Base-by-base conservation (phyloP, 257 asterid genomes). In the Fraxinus americana region DNA sequence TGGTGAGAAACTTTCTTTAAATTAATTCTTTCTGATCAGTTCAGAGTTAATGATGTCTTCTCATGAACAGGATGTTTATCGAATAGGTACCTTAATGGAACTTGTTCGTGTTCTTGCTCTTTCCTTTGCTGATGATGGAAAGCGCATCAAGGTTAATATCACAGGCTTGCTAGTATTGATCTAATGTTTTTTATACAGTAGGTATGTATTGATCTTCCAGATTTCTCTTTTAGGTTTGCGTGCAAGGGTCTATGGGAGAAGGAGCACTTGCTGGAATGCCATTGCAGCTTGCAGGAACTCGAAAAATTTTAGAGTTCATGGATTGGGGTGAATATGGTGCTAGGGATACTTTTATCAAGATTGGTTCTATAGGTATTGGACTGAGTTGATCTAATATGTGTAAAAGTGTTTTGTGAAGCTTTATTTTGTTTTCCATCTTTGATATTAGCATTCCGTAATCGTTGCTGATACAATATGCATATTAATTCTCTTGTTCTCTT, bases 181-280 rank as follows among this genome's bases (percentile, higher is more conserved):
- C 35, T 77, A 21, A 35, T 34, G 38, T 50, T 70, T 67, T 19
- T 35, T 8, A 38, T 38, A 12, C 36, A 21, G 75, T 23, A 78
- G 66, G 73, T 69, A 45, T 79, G 75, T 69, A 70, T 73, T 72
- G 19, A 78, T 74, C 45, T 77, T 78, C 50, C 66, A 34, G 71
- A 52, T 43, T 70, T 75, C 75, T 76, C 72, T 79, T 77, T 48
- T 79, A 94, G 98, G 97, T 94, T 66, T 94, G 99, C 43, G 97
- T 94, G 80, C 99, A 94, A 92, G 99, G 99, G 29, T 92, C 98
- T 36, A 92, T 93, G 97, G 98, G 99, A 39, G 92, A 92, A 81
- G 99, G 99, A 77, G 90, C 97, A 50, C 88, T 91, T 74, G 88
- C 97, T 74, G 99, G 99, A 13, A 94, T 94, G 96, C 99, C 99